Evolutionary conservation across 2,329 filamentous ascomycete genomes (phyloP).

Genomic region (Pyricularia sp.): DNA sequence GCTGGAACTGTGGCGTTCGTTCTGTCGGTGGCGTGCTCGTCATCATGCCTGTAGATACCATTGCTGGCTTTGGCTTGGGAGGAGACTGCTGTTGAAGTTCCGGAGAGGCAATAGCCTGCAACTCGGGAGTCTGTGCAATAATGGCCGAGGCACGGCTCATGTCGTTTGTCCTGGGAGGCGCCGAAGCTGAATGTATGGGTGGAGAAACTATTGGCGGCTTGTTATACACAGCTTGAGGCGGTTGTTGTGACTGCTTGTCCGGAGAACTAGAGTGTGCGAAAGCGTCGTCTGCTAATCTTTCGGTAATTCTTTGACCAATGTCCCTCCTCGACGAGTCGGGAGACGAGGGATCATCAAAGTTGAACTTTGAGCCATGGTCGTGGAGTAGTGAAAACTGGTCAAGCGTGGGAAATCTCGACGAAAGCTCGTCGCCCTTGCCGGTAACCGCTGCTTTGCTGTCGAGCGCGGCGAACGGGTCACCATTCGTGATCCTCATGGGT

Average conservation of each 20-base stretch:
- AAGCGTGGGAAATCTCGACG: conserved; percentile 76
- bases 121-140: conserved; percentile 52
- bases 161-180: conserved; percentile 31
- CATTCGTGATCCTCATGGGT: conserved; percentile 57
- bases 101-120: conserved; percentile 44
- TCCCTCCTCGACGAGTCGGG: conserved; percentile 37
- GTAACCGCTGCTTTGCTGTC: conserved; percentile 53
- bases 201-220: conserved; percentile 20
- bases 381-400: conserved; percentile 90
- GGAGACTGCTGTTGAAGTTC: conserved; percentile 12
- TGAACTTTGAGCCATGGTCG: conserved; percentile 74
- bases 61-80: conserved; percentile 22
- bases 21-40: conserved; percentile 52
- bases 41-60: conserved; percentile 66
- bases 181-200: conserved; percentile 27
- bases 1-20: conserved; percentile 21
- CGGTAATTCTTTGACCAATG: conserved; percentile 58
- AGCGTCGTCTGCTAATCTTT: conserved; percentile 75
- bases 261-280: conserved; percentile 46
- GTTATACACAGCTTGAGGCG: conserved; percentile 6
- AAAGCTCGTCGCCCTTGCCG: conserved; percentile 65
- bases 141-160: conserved; percentile 55
- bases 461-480: conserved; percentile 84
- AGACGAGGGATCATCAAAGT: conserved; percentile 58
- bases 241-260: conserved; percentile 15